Base-by-base conservation (phyloP, 2,329 filamentous ascomycete genomes). In the Fusarium denticulatum region DNA sequence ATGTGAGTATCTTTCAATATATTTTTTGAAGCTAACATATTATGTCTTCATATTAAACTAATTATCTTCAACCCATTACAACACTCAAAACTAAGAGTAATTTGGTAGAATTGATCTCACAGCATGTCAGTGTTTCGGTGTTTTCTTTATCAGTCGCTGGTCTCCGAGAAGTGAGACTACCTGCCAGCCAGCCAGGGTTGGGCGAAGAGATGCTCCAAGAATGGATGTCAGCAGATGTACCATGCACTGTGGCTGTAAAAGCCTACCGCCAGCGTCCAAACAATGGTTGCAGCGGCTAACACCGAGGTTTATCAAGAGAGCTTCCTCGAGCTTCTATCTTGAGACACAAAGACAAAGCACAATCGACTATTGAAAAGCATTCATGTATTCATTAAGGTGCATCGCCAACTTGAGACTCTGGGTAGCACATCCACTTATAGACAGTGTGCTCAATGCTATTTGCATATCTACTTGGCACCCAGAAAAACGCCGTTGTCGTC, bases 361-460 rank as follows among this genome's bases (percentile, higher is more conserved):
- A 24, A 18, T 58, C 16, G 30, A 49, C 42, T n/a, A 30, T 37
- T 39, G 16, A 56, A 70, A 64, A 75, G 53, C 64, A 66, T 72
- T 78, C 76, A 74, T 78, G 63, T 77, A 77, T 78, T 78, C 76
- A 77, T 78, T 78, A 78, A 74, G 63, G 68, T 75, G 76, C 69
- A 76, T 75, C 63, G 62, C 60, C 72, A 67, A 75, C 74, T 75
- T 69, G 67, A 67, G 72, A 75, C 64, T 67, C 59, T 69, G 67
- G 64, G 64, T 16, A 60, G 66, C 69, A 60, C 71, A 61, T 71
- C 63, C 58, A 63, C 60, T 69, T 72, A 67, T 75, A 75, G 75
- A 71, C 75, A 71, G 69, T 40, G 57, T 76, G 57, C 67, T 67
- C 72, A 71, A 76, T 64, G 53, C 67, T 75, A 66, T 69, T 50